phyloP scores from a whole-genome alignment of 108 stramenopile species.

The Parmales sp. region DNA sequence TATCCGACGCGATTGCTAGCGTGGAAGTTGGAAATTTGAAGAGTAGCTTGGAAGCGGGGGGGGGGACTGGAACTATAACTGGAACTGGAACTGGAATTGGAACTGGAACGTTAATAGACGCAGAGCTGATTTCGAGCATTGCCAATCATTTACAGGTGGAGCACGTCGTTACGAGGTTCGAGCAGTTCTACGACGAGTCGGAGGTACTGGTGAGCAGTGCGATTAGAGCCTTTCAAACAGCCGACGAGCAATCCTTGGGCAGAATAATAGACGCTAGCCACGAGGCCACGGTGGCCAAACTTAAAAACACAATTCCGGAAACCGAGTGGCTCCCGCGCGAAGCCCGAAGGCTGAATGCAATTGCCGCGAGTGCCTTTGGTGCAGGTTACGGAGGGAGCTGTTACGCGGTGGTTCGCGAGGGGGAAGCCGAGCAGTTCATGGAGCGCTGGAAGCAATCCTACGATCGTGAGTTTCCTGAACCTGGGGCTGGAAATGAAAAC shows the following conservation, averaged over 20 bases:
- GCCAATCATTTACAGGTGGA: no score
- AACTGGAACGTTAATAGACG: neutral
- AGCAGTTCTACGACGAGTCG: slow-evolving; percentile 20
- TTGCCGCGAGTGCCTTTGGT: slow-evolving; percentile 18
- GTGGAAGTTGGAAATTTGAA: neutral
- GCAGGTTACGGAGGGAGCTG: slow-evolving; percentile 22
- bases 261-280: slow-evolving; percentile 15
- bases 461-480: slow-evolving; percentile 15
- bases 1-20: neutral
- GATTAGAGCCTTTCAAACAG: slow-evolving; percentile 8
- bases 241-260: slow-evolving; percentile 10
- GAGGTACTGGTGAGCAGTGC: slow-evolving; percentile 16
- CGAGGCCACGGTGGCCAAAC: slow-evolving; percentile 12
- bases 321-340: slow-evolving; percentile 22
- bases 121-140: no score
- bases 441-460: slow-evolving; percentile 17
- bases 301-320: slow-evolving; percentile 16
- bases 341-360: slow-evolving; percentile 17
- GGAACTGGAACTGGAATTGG: neutral
- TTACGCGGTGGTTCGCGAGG: slow-evolving; percentile 17
- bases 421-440: slow-evolving; percentile 12
- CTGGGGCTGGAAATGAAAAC: no score
- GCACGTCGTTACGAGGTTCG: slow-evolving; percentile 12
- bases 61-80: neutral
- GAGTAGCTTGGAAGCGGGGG: slow-evolving; percentile 14